phyloP scores from a whole-genome alignment of 805 yeast species.

The Wickerhamiella azymoides region DNA sequence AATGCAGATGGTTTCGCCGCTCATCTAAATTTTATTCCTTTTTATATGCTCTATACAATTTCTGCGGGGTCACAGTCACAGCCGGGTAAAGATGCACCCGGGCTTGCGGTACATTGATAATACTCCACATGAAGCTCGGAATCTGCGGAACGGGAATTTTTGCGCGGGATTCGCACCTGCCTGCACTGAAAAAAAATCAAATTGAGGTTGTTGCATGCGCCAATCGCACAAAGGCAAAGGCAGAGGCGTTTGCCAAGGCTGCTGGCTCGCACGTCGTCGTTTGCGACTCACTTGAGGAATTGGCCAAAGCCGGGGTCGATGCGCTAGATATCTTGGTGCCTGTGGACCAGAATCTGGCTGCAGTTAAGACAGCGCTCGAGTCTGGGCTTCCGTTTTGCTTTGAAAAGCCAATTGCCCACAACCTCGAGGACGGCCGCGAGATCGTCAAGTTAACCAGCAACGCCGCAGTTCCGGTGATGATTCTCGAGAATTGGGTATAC shows the following conservation, averaged over 20 bases:
- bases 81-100: too few relatives aligned
- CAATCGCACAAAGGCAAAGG: conserved; percentile 77
- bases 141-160: conserved; percentile 37
- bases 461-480: conserved; percentile 53
- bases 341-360: conserved; percentile 62
- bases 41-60: too few relatives aligned
- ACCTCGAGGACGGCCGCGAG: conserved; percentile 62
- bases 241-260: conserved; percentile 55
- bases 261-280: conserved; percentile 41
- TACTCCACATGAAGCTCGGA: conserved; percentile 11
- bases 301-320: conserved; percentile 53
- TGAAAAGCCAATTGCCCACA: conserved; percentile 91
- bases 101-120: too few relatives aligned
- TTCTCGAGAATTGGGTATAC: conserved; percentile 81
- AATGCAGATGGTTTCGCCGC: too few relatives aligned
- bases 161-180: conserved; percentile 73
- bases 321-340: conserved; percentile 79
- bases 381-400: conserved; percentile 65
- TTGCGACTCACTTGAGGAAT: conserved; percentile 47
- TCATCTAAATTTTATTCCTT: too few relatives aligned
- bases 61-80: too few relatives aligned
- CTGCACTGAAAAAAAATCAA: conserved; percentile 38
- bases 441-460: conserved; percentile 52
- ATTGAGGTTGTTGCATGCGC: conserved; percentile 55
- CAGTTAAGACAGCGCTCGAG: conserved; percentile 54